Evolutionary conservation across 2,329 filamentous ascomycete genomes (phyloP), one percentile per base, ranked within the genome.

Genomic region (Fusarium sororula): DNA sequence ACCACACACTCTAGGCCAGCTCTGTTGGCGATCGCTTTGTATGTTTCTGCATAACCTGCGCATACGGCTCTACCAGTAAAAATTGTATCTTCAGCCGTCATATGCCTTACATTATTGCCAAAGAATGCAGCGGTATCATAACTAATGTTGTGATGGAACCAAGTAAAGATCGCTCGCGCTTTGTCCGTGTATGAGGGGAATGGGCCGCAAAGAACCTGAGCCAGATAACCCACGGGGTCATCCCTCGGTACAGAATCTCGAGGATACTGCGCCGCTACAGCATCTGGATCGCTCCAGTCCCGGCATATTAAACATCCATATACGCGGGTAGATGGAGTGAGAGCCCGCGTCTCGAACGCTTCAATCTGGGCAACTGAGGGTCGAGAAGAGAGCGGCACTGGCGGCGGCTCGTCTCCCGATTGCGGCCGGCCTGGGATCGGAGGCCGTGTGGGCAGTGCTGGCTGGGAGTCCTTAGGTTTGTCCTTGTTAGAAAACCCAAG

Each of bases 141-240:
- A 53, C 87, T 88, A 66, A 99, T 91, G 77, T 98, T 98, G 82
- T 98, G 92, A 82, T 98, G 96, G 45, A 95, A 90, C 96, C 96
- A 99, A 3, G 93, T 94, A 80, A 98, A 98, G 68, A 99, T 94
- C 5, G 91, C 94, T 35, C 96, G 89, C 6, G 96, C 96, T 84
- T 98, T 98, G 82, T 98, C 96, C 0, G 96, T 98, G 3, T 86
- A 84, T 2, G 94, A 98, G 2, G 90, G 83, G 79, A 98, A 98
- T 0, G 93, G 92, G 8, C 88, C 86, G 65, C 94, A 97, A 26
- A 98, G 88, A 58, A 93, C 90, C 58, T 90, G 88, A 0, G 95
- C 95, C 30, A 99, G 87, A 84, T 93, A 93, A 26, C 88, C 90
- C 7, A 96, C 85, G 1, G 92, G 91, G 50, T 90, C 87, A 22